These are phyloP conservation scores for Stevia rebaudiana DNA, from an alignment of 140 eudicot genomes.

Conservation along the genomic window DNA sequence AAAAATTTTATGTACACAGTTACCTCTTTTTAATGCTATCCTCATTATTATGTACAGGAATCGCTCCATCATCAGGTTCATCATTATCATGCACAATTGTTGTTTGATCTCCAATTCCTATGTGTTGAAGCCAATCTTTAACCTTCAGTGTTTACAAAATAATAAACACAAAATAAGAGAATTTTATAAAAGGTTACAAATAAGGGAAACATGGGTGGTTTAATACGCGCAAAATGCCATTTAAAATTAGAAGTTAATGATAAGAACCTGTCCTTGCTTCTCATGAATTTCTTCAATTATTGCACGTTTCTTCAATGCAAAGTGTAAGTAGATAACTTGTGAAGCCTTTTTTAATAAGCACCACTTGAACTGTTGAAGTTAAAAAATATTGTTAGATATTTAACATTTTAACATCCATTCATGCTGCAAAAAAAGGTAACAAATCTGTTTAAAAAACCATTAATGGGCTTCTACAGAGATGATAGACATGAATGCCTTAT, in stretches of 20 bases:
- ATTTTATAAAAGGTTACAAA: neutral
- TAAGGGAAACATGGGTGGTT: too few species aligned
- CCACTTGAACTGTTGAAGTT: conserved; percentile 80
- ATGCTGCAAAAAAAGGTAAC: neutral
- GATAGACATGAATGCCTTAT: neutral
- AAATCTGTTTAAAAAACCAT: neutral
- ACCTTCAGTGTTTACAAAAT: conserved; percentile 40
- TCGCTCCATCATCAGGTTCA: conserved; percentile 87
- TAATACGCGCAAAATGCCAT: neutral
- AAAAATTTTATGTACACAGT: conserved; percentile 3
- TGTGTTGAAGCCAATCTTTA: conserved; percentile 85
- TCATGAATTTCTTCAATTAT: conserved; percentile 80
- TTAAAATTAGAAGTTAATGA: conserved; percentile 6
- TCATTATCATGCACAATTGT: conserved; percentile 68
- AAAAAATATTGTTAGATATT: neutral
- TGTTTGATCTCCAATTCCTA: conserved; percentile 86
- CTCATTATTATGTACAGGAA: conserved; percentile 55
- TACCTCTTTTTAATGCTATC: conserved; percentile 61
- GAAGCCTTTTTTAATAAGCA: conserved; percentile 79
- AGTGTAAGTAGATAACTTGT: conserved; percentile 83
- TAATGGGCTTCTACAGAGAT: neutral
- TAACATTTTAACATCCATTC: neutral
- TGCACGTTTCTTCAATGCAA: conserved; percentile 79
- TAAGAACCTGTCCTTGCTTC: conserved; percentile 89
- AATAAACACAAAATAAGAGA: conserved; percentile 1